These are phyloP conservation scores for Pseudonitzschia multistriata DNA, from an alignment of 108 stramenopile genomes.

Conservation along the genomic window DNA sequence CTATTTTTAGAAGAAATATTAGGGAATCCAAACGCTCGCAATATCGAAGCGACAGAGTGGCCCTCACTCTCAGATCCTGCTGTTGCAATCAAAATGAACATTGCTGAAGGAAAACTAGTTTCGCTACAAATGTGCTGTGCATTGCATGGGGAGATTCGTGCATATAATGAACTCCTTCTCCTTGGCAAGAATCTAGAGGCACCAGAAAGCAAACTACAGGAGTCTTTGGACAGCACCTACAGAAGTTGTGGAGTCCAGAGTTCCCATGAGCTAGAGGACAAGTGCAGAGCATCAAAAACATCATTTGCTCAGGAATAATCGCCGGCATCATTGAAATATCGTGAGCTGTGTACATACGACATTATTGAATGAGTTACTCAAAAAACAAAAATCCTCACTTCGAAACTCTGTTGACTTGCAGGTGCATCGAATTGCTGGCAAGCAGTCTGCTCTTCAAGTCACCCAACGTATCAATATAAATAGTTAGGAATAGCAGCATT, in stretches of 20 bases:
- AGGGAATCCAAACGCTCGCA: neutral
- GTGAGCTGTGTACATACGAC: too few species aligned
- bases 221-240: constrained; percentile 6
- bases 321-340: neutral
- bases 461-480: too few species aligned
- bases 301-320: neutral
- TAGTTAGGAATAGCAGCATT: too few species aligned
- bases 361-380: too few species aligned
- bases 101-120: constrained; percentile 1
- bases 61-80: neutral
- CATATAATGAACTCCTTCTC: constrained; percentile 9
- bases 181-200: neutral
- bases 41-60: neutral
- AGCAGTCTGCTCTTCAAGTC: too few species aligned
- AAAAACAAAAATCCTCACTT: too few species aligned
- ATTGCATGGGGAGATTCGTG: constrained; percentile 8
- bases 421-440: too few species aligned
- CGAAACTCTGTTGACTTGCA: too few species aligned
- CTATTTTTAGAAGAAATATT: constrained; percentile 2
- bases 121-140: constrained; percentile 12
- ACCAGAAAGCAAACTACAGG: neutral
- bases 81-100: neutral
- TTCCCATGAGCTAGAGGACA: neutral
- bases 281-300: neutral
- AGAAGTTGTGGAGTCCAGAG: neutral